Evolutionary conservation across 2,329 filamentous ascomycete species (phyloP).

Genomic region (Talaromyces piceae): DNA sequence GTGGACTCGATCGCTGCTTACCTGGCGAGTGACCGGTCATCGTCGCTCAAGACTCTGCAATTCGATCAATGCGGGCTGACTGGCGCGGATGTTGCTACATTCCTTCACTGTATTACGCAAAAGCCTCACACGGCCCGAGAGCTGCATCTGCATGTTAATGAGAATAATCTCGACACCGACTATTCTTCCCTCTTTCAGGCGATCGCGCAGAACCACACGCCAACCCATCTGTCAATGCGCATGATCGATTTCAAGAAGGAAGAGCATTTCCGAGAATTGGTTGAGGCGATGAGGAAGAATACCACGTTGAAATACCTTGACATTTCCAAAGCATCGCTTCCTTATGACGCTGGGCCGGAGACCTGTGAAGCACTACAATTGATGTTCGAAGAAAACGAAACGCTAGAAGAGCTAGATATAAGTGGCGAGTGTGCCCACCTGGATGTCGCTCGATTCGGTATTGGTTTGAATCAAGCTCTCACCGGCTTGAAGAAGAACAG

Average conservation of each 20-base stretch:
- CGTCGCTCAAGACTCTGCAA: constrained; percentile 53
- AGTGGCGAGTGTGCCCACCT: constrained; percentile 64
- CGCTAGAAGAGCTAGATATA: constrained; percentile 59
- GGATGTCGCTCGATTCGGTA: constrained; percentile 62
- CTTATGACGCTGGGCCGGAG: constrained; percentile 60
- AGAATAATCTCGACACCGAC: constrained; percentile 45
- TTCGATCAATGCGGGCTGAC: constrained; percentile 61
- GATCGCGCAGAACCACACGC: constrained; percentile 48
- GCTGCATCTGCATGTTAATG: constrained; percentile 60
- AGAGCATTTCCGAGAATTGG: constrained; percentile 54
- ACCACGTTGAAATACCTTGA: constrained; percentile 58
- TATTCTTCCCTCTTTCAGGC: constrained; percentile 37
- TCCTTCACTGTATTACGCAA: constrained; percentile 57
- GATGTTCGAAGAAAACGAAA: constrained; percentile 61
- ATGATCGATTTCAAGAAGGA: constrained; percentile 64
- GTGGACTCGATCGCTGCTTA: constrained; percentile 61
- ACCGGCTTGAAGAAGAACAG: constrained; percentile 58
- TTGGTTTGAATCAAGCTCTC: constrained; percentile 60
- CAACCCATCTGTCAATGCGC: constrained; percentile 57
- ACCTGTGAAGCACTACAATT: constrained; percentile 57
- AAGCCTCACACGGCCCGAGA: constrained; percentile 45
- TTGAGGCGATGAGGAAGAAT: constrained; percentile 56
- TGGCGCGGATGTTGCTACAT: constrained; percentile 56
- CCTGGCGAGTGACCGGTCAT: constrained; percentile 53
- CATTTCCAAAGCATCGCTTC: constrained; percentile 62